Percentiles rank a stretch among this genome's conserved stretches.
phyloP scores from a whole-genome alignment of 1,284 basidiomycete species.

The Clitocybe nebularis region DNA sequence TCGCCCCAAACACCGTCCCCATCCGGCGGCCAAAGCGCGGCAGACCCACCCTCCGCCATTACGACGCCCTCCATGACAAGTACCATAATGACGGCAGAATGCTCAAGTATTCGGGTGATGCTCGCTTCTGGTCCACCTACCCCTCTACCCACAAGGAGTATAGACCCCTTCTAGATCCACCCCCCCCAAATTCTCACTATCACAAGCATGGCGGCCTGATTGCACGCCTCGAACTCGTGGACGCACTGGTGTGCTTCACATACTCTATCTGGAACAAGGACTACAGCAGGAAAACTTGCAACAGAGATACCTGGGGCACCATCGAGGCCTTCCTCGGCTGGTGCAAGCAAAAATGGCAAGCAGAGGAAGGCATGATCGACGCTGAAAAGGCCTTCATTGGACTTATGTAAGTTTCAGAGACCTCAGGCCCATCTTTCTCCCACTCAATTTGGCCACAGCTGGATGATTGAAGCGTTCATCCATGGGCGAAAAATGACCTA shows the following conservation, averaged over 20 bases:
- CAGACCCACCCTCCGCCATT: slow-evolving; percentile 37
- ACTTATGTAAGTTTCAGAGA: slow-evolving; percentile 57
- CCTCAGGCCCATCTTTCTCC: slow-evolving; percentile 13
- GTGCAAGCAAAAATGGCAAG: slow-evolving; percentile 64
- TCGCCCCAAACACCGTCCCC: slow-evolving; percentile 46
- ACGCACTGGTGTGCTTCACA: slow-evolving; percentile 69
- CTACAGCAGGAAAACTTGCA: slow-evolving; percentile 45
- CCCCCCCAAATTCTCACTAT: slow-evolving; percentile 58
- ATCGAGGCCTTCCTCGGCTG: slow-evolving; percentile 60
- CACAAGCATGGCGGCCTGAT: slow-evolving; percentile 68
- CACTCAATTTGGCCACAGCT: slow-evolving; percentile 43
- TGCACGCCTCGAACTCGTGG: slow-evolving; percentile 69
- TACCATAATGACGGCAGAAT: slow-evolving; percentile 59
- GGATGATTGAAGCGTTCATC: slow-evolving; percentile 71
- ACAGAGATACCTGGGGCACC: slow-evolving; percentile 56
- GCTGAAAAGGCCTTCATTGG: slow-evolving; percentile 71
- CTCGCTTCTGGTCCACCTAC: slow-evolving; percentile 69
- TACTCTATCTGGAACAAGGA: slow-evolving; percentile 73
- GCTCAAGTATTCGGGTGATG: slow-evolving; percentile 74
- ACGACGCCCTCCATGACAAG: slow-evolving; percentile 55
- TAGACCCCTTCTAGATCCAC: slow-evolving; percentile 56
- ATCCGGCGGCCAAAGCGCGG: slow-evolving; percentile 63
- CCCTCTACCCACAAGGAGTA: slow-evolving; percentile 60
- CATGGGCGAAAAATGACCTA: slow-evolving; percentile 55
- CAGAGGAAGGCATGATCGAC: slow-evolving; percentile 57